Conservation (phyloP, 768 basidiomycete genomes). For the Leccinum rimulosum region DNA sequence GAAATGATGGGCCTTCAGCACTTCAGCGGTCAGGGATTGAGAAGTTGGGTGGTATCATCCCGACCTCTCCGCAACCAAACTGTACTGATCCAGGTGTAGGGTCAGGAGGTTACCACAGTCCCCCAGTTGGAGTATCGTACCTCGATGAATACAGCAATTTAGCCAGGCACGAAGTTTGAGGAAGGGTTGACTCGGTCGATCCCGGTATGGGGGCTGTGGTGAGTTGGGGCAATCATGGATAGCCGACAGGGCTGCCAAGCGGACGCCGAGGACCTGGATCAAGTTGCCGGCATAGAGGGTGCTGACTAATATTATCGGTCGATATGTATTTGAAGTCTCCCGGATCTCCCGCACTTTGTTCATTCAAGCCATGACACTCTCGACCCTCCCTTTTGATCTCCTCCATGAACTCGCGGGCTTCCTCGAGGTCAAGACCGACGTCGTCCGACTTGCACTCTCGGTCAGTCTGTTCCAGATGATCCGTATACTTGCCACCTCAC, state of each 20-base stretch:
- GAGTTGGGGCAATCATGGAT: no score
- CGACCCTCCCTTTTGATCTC: slow-evolving; percentile 52
- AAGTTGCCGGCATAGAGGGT: neutral
- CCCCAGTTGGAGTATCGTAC: neutral
- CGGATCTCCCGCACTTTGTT: neutral
- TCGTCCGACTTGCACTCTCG: slow-evolving; percentile 58
- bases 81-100: neutral
- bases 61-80: neutral
- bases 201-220: no score
- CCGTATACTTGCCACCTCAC: neutral
- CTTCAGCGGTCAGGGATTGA: no score
- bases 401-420: slow-evolving; percentile 62
- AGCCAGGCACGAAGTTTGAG: no score
- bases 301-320: neutral
- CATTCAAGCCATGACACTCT: slow-evolving; percentile 7
- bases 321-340: neutral
- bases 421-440: slow-evolving; percentile 50
- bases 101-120: neutral
- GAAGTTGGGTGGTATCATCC: no score
- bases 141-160: no score
- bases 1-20: neutral
- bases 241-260: neutral
- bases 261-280: neutral
- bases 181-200: no score
- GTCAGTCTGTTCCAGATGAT: slow-evolving; percentile 39